phyloP scores from a whole-genome alignment of 1,139 yeast genomes.

The Yamadazyma sp. region DNA sequence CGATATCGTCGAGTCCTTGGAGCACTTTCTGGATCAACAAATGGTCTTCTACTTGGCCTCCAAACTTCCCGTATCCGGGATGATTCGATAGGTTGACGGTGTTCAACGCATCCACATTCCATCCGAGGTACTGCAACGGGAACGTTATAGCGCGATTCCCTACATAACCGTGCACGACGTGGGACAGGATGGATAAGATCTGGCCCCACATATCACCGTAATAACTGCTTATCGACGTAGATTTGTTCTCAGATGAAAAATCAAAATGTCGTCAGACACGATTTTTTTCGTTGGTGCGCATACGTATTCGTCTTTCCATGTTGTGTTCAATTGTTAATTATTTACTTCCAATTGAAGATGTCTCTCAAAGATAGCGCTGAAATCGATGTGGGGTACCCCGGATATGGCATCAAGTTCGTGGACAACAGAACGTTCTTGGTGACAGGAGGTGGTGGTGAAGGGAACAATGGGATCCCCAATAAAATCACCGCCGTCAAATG shows the following conservation, averaged over 20 bases:
- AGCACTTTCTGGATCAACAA: conserved; percentile 16
- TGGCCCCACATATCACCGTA: conserved; percentile 13
- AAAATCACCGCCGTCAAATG: conserved; percentile 72
- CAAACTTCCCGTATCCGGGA: conserved; percentile 46
- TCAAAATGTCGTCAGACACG: not conserved
- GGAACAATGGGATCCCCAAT: conserved; percentile 83
- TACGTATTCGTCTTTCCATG: not conserved
- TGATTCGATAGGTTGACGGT: conserved; percentile 46
- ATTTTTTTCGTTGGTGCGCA: no score
- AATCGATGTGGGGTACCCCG: conserved; percentile 73
- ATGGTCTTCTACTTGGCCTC: conserved; percentile 22
- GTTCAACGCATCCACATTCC: conserved; percentile 45
- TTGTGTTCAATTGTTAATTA: not conserved
- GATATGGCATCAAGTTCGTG: conserved; percentile 74
- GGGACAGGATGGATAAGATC: conserved; percentile 43
- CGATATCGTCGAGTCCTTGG: conserved; percentile 33
- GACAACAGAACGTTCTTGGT: conserved; percentile 63
- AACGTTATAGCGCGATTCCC: conserved; percentile 44
- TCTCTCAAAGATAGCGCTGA: conserved; percentile 37
- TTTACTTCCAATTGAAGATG: conserved; percentile 18
- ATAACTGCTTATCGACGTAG: no score
- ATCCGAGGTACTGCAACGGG: conserved; percentile 44
- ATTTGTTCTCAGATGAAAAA: no score
- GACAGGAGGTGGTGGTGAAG: conserved; percentile 96
- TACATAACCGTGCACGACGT: conserved; percentile 49